phyloP scores from a whole-genome alignment of 1,139 yeast genomes.

The Suhomyces choctaworum region DNA sequence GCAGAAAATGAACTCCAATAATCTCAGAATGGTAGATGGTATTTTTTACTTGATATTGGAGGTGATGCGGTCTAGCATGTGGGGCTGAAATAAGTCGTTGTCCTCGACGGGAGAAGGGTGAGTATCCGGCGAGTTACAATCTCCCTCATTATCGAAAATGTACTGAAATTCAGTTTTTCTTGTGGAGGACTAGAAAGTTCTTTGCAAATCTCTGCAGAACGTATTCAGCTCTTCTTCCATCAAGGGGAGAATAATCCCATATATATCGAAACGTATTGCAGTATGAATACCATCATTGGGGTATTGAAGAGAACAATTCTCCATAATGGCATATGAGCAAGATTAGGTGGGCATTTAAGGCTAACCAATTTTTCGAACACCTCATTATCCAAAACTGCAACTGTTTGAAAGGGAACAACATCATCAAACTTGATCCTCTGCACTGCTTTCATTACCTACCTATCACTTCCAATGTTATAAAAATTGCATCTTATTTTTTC shows the following conservation, averaged over 20 bases:
- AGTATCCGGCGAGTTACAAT: background rate
- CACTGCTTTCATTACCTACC: slow-evolving; percentile 23
- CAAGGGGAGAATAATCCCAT: slow-evolving; percentile 16
- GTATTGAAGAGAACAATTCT: slow-evolving; percentile 20
- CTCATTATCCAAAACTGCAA: slow-evolving; percentile 19
- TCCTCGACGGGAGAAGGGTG: slow-evolving; percentile 3
- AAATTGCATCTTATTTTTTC: slow-evolving; percentile 26
- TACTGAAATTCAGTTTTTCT: slow-evolving; percentile 5
- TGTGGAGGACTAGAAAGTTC: slow-evolving; percentile 10
- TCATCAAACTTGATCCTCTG: slow-evolving; percentile 25
- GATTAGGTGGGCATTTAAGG: slow-evolving; percentile 17
- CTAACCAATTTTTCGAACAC: slow-evolving; percentile 21
- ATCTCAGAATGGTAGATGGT: background rate
- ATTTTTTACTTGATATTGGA: too few relatives aligned
- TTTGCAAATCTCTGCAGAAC: slow-evolving; percentile 14
- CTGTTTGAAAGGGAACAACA: slow-evolving; percentile 21
- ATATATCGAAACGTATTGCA: slow-evolving; percentile 13
- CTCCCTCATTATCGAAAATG: slow-evolving; percentile 5
- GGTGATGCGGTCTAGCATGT: background rate
- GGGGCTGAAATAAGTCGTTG: background rate
- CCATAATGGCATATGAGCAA: slow-evolving; percentile 29
- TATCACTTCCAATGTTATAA: slow-evolving; percentile 13
- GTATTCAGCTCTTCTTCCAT: slow-evolving; percentile 16
- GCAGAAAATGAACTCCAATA: background rate
- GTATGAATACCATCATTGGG: background rate